A percentile compares a stretch with the other conserved stretches of the same genome.
phyloP scores from a whole-genome alignment of 352 stramenopile species.

The Phytophthora citrophthora region DNA sequence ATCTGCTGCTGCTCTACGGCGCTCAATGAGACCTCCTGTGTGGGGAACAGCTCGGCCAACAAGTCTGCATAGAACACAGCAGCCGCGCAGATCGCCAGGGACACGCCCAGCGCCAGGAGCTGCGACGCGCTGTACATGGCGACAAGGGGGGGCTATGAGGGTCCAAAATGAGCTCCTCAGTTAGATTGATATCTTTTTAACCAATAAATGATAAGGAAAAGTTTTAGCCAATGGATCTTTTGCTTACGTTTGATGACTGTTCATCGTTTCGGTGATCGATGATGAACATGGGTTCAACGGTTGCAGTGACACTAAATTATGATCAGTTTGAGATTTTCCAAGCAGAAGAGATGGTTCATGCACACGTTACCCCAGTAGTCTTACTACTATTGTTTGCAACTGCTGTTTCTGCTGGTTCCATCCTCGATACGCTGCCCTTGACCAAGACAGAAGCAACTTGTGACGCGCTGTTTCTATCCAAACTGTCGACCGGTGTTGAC shows the following conservation, averaged over 20 bases:
- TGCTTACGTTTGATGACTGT: conserved; percentile 1
- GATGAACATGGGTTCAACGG: conserved; percentile 20
- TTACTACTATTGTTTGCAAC: conserved; percentile 1
- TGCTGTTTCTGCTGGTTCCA: background rate
- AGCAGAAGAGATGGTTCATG: background rate
- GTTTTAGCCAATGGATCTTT: no score
- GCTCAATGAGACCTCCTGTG: conserved; percentile 39
- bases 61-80: conserved; percentile 71
- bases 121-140: conserved; percentile 73
- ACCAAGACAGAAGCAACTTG: conserved; percentile 6
- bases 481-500: conserved; percentile 9
- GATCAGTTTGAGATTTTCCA: conserved; percentile 7
- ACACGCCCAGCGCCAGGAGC: conserved; percentile 59
- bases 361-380: background rate
- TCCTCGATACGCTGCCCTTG: conserved; percentile 1
- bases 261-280: conserved; percentile 30
- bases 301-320: background rate
- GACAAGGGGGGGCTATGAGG: background rate
- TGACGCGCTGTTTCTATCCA: conserved; percentile 14
- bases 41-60: conserved; percentile 55
- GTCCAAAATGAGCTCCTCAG: background rate
- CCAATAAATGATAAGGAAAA: conserved; percentile 2
- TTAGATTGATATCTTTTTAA: background rate
- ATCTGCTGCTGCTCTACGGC: conserved; percentile 68
- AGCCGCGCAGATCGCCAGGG: conserved; percentile 51